Evolutionary conservation across 2,329 filamentous ascomycete genomes (phyloP).

Genomic region (Beauveria rudraprayagi): DNA sequence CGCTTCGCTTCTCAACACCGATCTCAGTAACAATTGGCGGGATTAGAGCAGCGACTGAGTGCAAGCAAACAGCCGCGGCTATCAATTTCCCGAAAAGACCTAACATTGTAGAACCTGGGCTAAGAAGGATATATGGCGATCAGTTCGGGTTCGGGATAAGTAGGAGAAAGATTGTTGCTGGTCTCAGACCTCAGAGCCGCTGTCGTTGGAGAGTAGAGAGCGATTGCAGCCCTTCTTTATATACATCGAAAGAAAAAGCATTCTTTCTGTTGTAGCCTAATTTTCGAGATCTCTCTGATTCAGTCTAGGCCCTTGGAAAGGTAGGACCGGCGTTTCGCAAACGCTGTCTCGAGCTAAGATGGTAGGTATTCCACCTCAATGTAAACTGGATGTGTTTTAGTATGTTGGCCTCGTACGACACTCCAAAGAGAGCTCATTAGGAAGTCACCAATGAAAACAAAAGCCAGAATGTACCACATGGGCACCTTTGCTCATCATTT

Average conservation of each 20-base stretch:
- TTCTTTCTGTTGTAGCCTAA: not conserved
- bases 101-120: slow-evolving; percentile 17
- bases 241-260: not conserved
- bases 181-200: not conserved
- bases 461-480: not conserved
- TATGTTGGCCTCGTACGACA: not conserved
- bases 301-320: not conserved
- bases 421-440: not conserved
- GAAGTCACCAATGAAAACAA: not conserved
- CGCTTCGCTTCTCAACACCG: slow-evolving; percentile 15
- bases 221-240: not conserved
- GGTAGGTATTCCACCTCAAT: not conserved
- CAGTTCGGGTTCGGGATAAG: too few relatives aligned
- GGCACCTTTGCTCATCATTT: slow-evolving; percentile 3
- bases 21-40: slow-evolving; percentile 13
- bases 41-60: slow-evolving; percentile 17
- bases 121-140: not conserved
- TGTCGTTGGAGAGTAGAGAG: not conserved
- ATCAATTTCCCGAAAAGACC: slow-evolving; percentile 19
- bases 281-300: not conserved
- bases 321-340: not conserved
- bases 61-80: slow-evolving; percentile 21
- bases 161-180: not conserved
- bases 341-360: not conserved
- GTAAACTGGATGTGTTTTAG: not conserved